phyloP scores from a whole-genome alignment of 2,329 filamentous ascomycete species.

The Calonectria naviculata region DNA sequence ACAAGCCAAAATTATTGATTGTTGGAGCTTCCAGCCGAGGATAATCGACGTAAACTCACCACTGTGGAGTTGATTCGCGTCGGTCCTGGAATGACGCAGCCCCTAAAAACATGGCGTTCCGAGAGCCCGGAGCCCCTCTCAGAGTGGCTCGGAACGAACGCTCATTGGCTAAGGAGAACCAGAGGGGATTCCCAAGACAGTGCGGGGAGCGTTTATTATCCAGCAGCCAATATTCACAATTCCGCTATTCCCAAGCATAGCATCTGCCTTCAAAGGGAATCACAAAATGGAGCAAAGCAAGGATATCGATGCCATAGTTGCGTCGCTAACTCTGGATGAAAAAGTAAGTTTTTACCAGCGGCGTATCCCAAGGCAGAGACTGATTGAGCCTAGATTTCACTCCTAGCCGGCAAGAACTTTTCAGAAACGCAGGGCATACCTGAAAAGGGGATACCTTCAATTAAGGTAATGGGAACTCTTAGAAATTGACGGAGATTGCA shows the following conservation, averaged over 20 bases:
- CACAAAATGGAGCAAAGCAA: not conserved
- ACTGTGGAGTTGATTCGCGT: not conserved
- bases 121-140: not conserved
- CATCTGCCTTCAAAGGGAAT: not conserved
- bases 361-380: not conserved
- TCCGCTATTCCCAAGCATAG: not conserved
- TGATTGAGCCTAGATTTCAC: slow-evolving; percentile 23
- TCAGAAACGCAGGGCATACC: slow-evolving; percentile 32
- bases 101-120: not conserved
- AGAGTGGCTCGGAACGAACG: not conserved
- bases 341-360: slow-evolving; percentile 19
- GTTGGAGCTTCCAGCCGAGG: too few species aligned
- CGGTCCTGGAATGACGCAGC: not conserved
- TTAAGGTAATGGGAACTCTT: slow-evolving; percentile 24
- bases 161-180: not conserved
- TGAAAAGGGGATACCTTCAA: slow-evolving; percentile 31
- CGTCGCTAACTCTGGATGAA: slow-evolving; percentile 26
- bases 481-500: too few species aligned
- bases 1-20: too few species aligned
- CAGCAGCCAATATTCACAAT: not conserved
- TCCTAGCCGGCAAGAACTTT: slow-evolving; percentile 37
- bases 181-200: not conserved
- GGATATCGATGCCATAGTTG: slow-evolving; percentile 2
- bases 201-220: not conserved
- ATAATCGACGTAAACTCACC: too few species aligned